Conservation (phyloP, 1,284 basidiomycete genomes). For the Erythrobasidium hasegawianum region DNA sequence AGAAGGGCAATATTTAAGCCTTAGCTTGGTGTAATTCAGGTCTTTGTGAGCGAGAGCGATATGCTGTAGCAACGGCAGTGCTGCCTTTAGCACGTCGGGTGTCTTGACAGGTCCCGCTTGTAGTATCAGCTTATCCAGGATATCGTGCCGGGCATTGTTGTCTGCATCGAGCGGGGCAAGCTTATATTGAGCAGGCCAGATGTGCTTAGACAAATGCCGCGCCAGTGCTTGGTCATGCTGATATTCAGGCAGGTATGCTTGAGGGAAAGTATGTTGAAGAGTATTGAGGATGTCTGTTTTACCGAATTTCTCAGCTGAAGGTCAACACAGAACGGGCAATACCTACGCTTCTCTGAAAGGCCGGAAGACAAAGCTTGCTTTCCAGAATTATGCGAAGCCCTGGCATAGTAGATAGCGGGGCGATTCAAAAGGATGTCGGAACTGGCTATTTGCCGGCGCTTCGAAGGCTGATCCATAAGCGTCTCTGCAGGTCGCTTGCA, state of each 20-base stretch:
- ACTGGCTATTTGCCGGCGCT: neutral
- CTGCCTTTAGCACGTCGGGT: neutral
- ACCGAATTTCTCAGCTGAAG: slow-evolving; percentile 42
- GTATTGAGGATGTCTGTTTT: slow-evolving; percentile 5
- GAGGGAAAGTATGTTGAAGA: slow-evolving; percentile 6
- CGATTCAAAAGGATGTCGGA: slow-evolving; percentile 20
- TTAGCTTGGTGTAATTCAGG: neutral
- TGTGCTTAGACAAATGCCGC: slow-evolving; percentile 31
- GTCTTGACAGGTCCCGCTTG: neutral
- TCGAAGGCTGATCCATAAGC: neutral
- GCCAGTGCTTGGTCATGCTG: slow-evolving; percentile 16
- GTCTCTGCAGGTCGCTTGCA: neutral
- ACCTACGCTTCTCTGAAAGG: neutral
- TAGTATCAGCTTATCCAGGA: slow-evolving; percentile 3
- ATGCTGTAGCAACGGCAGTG: neutral
- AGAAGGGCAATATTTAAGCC: neutral
- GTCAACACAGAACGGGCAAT: neutral
- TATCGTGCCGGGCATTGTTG: neutral
- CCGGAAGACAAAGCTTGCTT: slow-evolving; percentile 52
- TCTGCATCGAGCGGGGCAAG: neutral
- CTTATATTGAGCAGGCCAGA: slow-evolving; percentile 18
- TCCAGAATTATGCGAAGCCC: slow-evolving; percentile 1
- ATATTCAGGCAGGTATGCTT: neutral
- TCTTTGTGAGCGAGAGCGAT: neutral
- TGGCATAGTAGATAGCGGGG: neutral